These are phyloP conservation scores for Trichophyton mentagrophytes DNA, from an alignment of 2,329 filamentous ascomycete species.

Conservation along the genomic window DNA sequence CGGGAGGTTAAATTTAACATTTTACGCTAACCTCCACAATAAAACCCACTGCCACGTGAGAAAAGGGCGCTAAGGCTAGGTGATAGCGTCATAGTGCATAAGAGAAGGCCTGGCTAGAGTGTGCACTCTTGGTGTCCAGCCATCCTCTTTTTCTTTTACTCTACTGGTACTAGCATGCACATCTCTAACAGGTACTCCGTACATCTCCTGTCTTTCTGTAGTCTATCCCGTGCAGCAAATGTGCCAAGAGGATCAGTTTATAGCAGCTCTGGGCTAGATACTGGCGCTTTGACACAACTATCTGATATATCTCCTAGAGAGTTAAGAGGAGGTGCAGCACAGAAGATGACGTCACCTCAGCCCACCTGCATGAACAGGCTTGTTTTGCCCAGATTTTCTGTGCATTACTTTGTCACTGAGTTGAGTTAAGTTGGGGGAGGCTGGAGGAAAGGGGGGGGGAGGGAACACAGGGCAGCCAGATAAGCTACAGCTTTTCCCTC, in stretches of 20 bases:
- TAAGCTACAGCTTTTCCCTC: too few species aligned
- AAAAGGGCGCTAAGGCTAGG: background rate
- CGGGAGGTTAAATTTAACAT: slow-evolving; percentile 3
- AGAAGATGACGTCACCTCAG: background rate
- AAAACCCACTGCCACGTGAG: background rate
- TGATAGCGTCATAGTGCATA: background rate
- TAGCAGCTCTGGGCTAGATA: background rate
- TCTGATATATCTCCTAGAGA: background rate
- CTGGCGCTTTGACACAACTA: background rate
- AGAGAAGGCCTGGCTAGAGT: background rate
- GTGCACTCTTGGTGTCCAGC: background rate
- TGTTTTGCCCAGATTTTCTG: background rate
- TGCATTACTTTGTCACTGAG: too few species aligned
- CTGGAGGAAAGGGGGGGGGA: too few species aligned
- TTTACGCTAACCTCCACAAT: background rate
- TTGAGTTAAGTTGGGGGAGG: too few species aligned
- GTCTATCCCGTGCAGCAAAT: too few species aligned
- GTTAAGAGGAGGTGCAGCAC: background rate
- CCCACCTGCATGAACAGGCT: background rate
- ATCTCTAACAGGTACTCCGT: background rate
- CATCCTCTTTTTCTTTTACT: background rate
- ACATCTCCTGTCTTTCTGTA: background rate
- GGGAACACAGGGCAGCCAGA: too few species aligned
- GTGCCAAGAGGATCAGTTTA: background rate
- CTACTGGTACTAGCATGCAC: background rate